phyloP scores from a whole-genome alignment of 768 basidiomycete species.

The Paxillus rubicundulus region DNA sequence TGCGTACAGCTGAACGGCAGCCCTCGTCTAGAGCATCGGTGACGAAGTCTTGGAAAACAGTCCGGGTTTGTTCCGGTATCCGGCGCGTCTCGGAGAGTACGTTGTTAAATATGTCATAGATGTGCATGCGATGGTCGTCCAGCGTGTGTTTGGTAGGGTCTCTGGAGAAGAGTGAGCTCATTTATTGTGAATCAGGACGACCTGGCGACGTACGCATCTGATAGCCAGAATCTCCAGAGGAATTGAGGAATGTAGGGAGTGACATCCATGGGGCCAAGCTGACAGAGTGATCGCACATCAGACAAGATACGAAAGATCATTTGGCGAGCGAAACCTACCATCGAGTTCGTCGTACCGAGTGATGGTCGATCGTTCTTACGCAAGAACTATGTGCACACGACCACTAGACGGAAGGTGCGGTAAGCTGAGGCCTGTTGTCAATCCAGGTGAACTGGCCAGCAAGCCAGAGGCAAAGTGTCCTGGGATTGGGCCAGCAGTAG shows the following conservation, averaged over 20 bases:
- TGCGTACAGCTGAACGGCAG: conserved; percentile 35
- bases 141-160: conserved; percentile 28
- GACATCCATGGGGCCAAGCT: conserved; percentile 14
- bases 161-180: conserved; percentile 6
- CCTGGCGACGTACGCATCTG: conserved; percentile 37
- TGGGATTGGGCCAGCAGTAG: background rate
- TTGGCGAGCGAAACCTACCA: background rate
- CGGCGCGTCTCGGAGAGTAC: conserved; percentile 45
- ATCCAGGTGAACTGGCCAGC: background rate
- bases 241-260: conserved; percentile 45
- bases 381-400: background rate
- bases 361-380: background rate
- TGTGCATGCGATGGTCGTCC: conserved; percentile 44
- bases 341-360: background rate
- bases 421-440: too few species aligned
- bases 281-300: background rate
- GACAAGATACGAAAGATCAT: background rate
- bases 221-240: conserved; percentile 50
- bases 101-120: conserved; percentile 53
- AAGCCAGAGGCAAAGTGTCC: background rate
- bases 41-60: conserved; percentile 46
- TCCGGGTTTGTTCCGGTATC: conserved; percentile 30
- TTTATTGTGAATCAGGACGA: background rate
- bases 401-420: background rate
- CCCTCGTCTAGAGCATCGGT: conserved; percentile 32